Conservation (phyloP, 768 basidiomycete genomes). For the Rhodotorula diobovata region DNA sequence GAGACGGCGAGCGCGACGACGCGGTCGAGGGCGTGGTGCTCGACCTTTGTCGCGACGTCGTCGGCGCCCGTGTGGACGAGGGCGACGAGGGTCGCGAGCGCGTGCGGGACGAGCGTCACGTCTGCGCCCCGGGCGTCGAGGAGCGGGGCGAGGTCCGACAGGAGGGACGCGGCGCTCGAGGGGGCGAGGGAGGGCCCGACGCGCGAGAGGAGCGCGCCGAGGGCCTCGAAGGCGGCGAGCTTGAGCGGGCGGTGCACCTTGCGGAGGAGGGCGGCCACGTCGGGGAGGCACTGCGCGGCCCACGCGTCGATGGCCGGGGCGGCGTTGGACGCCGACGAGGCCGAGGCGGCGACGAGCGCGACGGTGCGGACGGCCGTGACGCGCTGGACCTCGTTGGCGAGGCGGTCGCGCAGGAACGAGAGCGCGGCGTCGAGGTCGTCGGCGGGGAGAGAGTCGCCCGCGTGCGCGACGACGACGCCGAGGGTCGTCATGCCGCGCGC, state of each 20-base stretch:
- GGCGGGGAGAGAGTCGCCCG: constrained; percentile 56
- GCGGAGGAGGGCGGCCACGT: constrained; percentile 67
- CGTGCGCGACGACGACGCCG: constrained; percentile 81
- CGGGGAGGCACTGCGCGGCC: constrained; percentile 74
- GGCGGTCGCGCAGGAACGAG: constrained; percentile 39
- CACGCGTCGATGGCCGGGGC: constrained; percentile 52
- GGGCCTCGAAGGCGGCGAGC: constrained; percentile 37
- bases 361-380: constrained; percentile 64
- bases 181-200: constrained; percentile 50
- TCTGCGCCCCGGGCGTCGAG: constrained; percentile 54
- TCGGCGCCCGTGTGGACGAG: constrained; percentile 52
- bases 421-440: constrained; percentile 30
- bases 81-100: constrained; percentile 50
- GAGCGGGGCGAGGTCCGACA: constrained; percentile 74
- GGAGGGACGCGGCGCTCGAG: constrained; percentile 55
- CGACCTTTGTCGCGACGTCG: constrained; percentile 35
- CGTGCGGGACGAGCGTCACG: constrained; percentile 53
- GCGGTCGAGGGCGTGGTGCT: constrained; percentile 44
- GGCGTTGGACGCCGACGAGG: constrained; percentile 9
- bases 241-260: constrained; percentile 76
- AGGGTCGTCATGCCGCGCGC: constrained; percentile 73
- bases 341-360: constrained; percentile 54
- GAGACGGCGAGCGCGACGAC: constrained; percentile 63
- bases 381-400: constrained; percentile 49
- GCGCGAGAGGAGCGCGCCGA: constrained; percentile 27